These are phyloP conservation scores for Stenogyne calaminthoides DNA, from an alignment of 305 asterid genomes.

Conservation along the genomic window DNA sequence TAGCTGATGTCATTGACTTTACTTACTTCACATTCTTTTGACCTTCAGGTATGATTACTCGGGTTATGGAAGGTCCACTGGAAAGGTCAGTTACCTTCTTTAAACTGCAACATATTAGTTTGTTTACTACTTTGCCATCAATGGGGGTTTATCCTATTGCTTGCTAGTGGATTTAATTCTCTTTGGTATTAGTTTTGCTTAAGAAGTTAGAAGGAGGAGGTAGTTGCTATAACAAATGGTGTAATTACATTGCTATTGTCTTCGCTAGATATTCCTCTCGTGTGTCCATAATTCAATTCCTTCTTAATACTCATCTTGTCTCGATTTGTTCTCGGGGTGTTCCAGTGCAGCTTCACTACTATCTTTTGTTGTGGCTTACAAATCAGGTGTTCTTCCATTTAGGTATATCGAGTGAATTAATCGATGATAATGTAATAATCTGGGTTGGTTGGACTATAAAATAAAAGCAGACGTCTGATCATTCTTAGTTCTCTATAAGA, in stretches of 20 bases:
- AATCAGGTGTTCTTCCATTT: neutral
- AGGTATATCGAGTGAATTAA: neutral
- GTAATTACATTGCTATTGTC: neutral
- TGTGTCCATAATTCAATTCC: neutral
- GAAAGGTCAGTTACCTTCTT: slow-evolving; percentile 74
- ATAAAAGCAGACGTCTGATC: neutral
- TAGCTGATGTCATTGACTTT: slow-evolving; percentile 14
- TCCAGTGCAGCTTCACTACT: slow-evolving; percentile 9
- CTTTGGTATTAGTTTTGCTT: slow-evolving; percentile 18
- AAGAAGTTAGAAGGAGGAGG: slow-evolving; percentile 5
- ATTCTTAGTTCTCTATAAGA: slow-evolving; percentile 1
- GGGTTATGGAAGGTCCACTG: slow-evolving; percentile 93
- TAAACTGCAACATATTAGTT: slow-evolving; percentile 17
- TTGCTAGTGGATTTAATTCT: slow-evolving; percentile 19
- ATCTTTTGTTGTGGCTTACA: neutral
- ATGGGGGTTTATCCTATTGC: neutral
- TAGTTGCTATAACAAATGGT: neutral
- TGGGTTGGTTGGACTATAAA: slow-evolving; percentile 1
- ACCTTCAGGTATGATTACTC: slow-evolving; percentile 93
- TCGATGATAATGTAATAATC: neutral
- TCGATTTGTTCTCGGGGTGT: neutral
- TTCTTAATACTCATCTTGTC: neutral
- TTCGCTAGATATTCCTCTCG: slow-evolving; percentile 11
- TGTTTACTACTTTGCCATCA: slow-evolving; percentile 5
- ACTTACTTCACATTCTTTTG: slow-evolving; percentile 28